A percentile compares a stretch with the other conserved stretches of the same genome.
Conservation (phyloP, 139 green algal species). For the Trebouxia sp. region DNA sequence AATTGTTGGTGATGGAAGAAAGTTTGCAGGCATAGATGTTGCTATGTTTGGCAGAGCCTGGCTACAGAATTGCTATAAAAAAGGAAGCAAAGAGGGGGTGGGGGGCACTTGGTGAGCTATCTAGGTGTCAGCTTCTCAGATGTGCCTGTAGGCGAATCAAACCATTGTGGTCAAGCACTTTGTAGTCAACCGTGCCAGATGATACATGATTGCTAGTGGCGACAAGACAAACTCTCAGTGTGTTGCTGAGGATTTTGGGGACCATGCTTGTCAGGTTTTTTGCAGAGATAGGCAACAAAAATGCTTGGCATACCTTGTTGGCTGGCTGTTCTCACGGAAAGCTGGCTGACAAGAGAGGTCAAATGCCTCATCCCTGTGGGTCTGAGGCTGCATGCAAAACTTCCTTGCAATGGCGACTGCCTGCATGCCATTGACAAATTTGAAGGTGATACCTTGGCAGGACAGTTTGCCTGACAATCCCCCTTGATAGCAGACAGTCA, state of each 20-base stretch:
- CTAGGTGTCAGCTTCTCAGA: neutral
- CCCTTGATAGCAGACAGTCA: neutral
- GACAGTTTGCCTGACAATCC: too few relatives aligned
- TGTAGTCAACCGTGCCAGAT: too few relatives aligned
- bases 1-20: neutral
- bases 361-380: constrained; percentile 39
- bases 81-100: neutral
- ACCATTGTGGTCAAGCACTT: neutral
- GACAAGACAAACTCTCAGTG: too few relatives aligned
- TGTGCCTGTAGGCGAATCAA: constrained; percentile 11
- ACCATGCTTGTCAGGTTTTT: too few relatives aligned
- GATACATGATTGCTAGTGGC: too few relatives aligned
- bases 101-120: neutral
- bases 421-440: neutral
- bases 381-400: neutral
- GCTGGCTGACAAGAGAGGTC: constrained; percentile 69
- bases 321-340: constrained; percentile 54
- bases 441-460: too few relatives aligned
- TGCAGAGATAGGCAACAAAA: neutral
- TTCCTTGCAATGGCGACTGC: constrained; percentile 21
- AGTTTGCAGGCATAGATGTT: neutral
- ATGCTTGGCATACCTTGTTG: neutral
- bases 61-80: constrained; percentile 1
- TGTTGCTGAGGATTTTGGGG: too few relatives aligned
- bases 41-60: neutral